Base-by-base conservation (phyloP, 176 grass and related monocot genomes). In the Pontederia crassipes region DNA sequence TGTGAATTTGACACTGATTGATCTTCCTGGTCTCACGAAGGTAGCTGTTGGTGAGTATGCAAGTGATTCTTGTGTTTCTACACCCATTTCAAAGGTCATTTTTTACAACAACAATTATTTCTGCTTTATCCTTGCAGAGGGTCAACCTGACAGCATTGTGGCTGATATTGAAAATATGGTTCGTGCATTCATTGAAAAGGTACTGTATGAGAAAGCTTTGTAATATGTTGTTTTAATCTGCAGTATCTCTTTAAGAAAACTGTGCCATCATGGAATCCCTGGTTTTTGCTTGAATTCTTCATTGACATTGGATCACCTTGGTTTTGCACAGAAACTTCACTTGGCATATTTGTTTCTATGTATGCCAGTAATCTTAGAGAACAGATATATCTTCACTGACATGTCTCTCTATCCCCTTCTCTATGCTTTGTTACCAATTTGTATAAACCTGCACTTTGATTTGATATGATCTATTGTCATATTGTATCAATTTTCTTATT, bases 121-220 rank as follows among this genome's bases (percentile, higher is more conserved):
- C 17, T 17, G 7, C 27, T 27, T 17, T 58, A 24, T 9, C 4
- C 27, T 26, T 69, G 0, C 52, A 96, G 91, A 96, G 52, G 91
- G 91, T 59, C 91, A 96, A 66, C 56, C 86, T 9, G 91, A 96
- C 0, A 85, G 70, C 68, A 70, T 87, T 59, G 86, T 90, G 58
- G 64, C 79, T 58, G 91, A 96, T 75, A 96, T 96, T 63, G 91
- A 96, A 67, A 90, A 76, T 62, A 96, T 96, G 91, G 91, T 96
- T 66, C 91, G 91, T 2, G 17, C 83, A 20, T 96, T 32, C 65
- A 96, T 96, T 29, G 91, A 96, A 68, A 96, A 96, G 91, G 91
- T 96, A 90, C 35, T 64, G 35, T 2, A 20, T 59, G 20, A 27
- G 10, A 26, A 18, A 11, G 11, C 27, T 8, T 58, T 58, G 27